phyloP scores from a whole-genome alignment of 2,329 filamentous ascomycete genomes.

The Aspergillus brunneoviolaceus region DNA sequence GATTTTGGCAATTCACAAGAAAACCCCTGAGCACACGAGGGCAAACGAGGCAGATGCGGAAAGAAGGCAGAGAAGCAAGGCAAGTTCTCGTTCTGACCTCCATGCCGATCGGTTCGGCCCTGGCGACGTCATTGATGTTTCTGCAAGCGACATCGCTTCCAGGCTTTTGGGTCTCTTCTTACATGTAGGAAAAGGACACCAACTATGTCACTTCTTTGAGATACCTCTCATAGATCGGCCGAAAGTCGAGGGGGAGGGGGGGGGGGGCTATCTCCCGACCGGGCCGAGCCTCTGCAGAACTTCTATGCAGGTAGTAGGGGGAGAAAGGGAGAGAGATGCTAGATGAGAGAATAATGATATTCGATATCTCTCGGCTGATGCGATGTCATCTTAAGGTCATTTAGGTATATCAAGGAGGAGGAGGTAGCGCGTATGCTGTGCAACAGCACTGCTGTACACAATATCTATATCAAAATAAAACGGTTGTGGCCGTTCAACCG shows the following conservation, averaged over 20 bases:
- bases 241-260: neutral
- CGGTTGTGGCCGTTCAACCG: neutral
- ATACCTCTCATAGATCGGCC: slow-evolving; percentile 9
- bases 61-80: neutral
- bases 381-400: neutral
- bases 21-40: neutral
- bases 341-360: neutral
- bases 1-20: neutral
- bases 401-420: neutral
- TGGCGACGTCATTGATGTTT: neutral
- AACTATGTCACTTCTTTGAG: neutral
- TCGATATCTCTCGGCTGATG: neutral
- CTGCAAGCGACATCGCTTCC: neutral
- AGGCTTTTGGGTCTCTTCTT: neutral
- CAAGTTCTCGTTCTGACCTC: neutral
- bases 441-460: slow-evolving; percentile 7
- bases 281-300: slow-evolving; percentile 24
- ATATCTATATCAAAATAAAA: neutral
- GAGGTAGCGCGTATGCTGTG: slow-evolving; percentile 14
- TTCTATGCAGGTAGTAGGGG: neutral
- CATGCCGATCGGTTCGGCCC: neutral
- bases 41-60: neutral
- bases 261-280: slow-evolving; percentile 15
- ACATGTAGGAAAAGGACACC: neutral
- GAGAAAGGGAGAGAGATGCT: neutral